These are phyloP conservation scores for Ceratocystis albifundus DNA, from an alignment of 2,329 filamentous ascomycete genomes.

Conservation along the genomic window DNA sequence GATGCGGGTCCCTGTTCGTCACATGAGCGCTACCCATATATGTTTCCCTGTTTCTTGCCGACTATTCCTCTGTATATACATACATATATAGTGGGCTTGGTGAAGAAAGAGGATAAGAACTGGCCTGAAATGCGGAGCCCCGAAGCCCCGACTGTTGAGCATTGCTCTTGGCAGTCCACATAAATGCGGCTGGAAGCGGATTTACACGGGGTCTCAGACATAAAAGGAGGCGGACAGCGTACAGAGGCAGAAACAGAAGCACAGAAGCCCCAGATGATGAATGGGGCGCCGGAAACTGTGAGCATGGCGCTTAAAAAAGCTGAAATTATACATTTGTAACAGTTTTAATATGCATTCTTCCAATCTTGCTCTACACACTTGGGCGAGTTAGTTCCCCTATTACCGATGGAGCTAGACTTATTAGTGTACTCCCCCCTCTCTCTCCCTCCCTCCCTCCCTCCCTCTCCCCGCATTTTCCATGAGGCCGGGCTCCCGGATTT, in stretches of 20 bases:
- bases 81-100: neutral
- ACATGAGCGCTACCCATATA: neutral
- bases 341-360: too few relatives aligned
- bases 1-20: neutral
- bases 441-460: neutral
- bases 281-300: neutral
- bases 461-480: neutral
- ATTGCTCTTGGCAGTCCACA: neutral
- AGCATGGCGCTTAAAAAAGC: neutral
- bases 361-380: neutral
- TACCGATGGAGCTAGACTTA: neutral
- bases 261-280: too few relatives aligned
- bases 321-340: too few relatives aligned
- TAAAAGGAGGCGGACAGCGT: neutral
- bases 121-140: neutral
- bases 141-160: neutral
- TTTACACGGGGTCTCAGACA: neutral
- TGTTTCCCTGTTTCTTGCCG: neutral
- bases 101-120: neutral
- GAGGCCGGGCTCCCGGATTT: conserved; percentile 6
- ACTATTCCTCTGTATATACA: neutral
- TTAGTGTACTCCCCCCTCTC: neutral
- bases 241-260: neutral
- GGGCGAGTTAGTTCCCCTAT: neutral
- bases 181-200: neutral